Evolutionary conservation across 768 basidiomycete species (phyloP).

Genomic region (Mycena galopus): DNA sequence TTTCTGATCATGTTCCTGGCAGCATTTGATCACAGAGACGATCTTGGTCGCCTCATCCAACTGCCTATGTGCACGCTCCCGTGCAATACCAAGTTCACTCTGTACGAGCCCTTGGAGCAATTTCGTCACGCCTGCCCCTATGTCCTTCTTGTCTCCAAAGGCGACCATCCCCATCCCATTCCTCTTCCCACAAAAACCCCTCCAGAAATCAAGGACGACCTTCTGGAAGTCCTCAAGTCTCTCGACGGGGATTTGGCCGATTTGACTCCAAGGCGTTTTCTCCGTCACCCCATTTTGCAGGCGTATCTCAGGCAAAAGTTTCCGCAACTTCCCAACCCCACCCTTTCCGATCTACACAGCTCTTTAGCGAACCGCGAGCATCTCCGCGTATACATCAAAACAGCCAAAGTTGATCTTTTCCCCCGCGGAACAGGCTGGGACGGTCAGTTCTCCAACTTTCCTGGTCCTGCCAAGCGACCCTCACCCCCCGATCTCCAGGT

Average conservation of each 20-base stretch:
- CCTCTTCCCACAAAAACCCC: background rate
- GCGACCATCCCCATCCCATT: background rate
- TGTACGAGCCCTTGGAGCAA: background rate
- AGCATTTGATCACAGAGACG: background rate
- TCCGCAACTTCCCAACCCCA: background rate
- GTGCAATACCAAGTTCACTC: background rate
- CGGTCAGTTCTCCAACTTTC: background rate
- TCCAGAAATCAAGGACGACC: background rate
- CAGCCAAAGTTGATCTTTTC: background rate
- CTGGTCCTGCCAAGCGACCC: background rate
- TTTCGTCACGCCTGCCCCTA: background rate
- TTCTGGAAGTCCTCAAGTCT: background rate
- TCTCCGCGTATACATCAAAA: background rate
- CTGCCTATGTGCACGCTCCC: background rate
- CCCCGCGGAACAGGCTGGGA: background rate
- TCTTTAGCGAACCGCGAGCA: conserved; percentile 2
- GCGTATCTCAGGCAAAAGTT: background rate
- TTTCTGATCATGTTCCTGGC: background rate
- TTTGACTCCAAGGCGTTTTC: background rate
- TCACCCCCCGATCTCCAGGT: conserved; percentile 20
- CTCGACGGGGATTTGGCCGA: background rate
- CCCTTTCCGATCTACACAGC: background rate
- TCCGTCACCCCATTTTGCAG: background rate
- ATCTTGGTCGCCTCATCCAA: background rate
- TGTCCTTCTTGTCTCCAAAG: background rate